Base-by-base conservation (phyloP, 73 alveolate species). In the Loxodes magnus region DNA sequence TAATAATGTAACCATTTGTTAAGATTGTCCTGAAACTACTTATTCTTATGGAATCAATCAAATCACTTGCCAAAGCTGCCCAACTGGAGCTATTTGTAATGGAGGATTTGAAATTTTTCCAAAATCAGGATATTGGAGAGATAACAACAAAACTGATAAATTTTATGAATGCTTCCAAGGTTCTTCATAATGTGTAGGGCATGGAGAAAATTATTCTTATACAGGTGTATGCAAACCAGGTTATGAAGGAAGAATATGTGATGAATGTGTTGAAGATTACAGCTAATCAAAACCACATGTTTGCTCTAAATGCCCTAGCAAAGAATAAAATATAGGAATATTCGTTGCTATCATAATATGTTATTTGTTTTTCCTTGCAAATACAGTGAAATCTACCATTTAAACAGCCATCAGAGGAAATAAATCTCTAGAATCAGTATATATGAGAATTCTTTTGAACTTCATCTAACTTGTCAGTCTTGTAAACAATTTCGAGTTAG, bases 281-380 rank as follows among this genome's bases (percentile, higher is more conserved):
- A 33, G 67, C 14, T 19, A 39, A 26, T 29, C 26, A 9, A 57
- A 64, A 12, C 10, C 24, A 6, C 39, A 43, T 28, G 19, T 21
- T 24, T 74, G 88, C 56, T 19, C 74, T n/a, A 59, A 74, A 38
- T 74, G 88, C 50, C 77, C 76, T 1, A 64, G 56, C 35, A 41
- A 16, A 2, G 37, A 23, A 6, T 7, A 12, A 25, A 74, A 67
- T 33, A 35, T 42, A 10, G 10, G 48, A 1, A 21, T 63, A 10
- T 26, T 67, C 9, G 12, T 38, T n/a, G 67, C 56, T 22, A 6
- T 57, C 16, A 2, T 66, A 0, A 48, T 41, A 9, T 39, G 28
- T 15, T 17, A 41, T 17, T 31, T 22, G 2, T 6, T 42, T 14
- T 51, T 66, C 20, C 30, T 19, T 3, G 39, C 39, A 28, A n/a